Base-by-base conservation (phyloP, 2,329 filamentous ascomycete species). In the Pseudocercospora crystallina region DNA sequence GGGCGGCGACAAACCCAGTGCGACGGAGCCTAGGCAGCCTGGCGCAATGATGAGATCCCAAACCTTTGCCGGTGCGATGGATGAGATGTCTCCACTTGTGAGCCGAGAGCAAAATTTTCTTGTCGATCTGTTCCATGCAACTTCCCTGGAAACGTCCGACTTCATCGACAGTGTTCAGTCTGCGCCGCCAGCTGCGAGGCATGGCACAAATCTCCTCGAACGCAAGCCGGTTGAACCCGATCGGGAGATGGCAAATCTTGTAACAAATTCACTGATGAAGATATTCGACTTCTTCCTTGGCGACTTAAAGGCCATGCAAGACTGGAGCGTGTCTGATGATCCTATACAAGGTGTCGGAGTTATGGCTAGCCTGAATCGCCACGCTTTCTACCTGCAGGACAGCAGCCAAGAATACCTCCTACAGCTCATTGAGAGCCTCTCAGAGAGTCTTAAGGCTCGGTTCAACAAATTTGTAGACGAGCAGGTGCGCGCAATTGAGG, bases 61-160 rank as follows among this genome's bases (percentile, higher is more conserved):
- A 69, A 83, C 89, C 2, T 96, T 97, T 69, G 79, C 83, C 0
- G 85, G 84, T 33, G 83, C 89, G 10, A 73, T 96, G 54, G 87
- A 94, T 50, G 90, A 96, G 63, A 82, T 94, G 57, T 74, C 91
- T 38, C 89, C 87, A 5, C 79, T 95, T 49, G 84, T 96, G 51
- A 85, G 90, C 61, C 91, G 92, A 69, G 94, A 99, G 71, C 92
- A 99, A 69, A 97, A 96, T 67, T 99, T 97, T 66, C 78, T 96
- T 42, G 85, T 96, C n/a, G 90, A 95, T 61, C 94, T 96, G 69
- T 97, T 97, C 79, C 92, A 97, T 62, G 83, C 94, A 20, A 89
- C 87, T n/a, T 95, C 90, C 2, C 77, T 92, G 26, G 86, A 90
- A 62, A 85, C 84, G 32, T 73, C 81, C 12, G 91, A 96, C 65